These are phyloP conservation scores for Urtica urens DNA, from an alignment of 306 rosid genomes.

Conservation along the genomic window DNA sequence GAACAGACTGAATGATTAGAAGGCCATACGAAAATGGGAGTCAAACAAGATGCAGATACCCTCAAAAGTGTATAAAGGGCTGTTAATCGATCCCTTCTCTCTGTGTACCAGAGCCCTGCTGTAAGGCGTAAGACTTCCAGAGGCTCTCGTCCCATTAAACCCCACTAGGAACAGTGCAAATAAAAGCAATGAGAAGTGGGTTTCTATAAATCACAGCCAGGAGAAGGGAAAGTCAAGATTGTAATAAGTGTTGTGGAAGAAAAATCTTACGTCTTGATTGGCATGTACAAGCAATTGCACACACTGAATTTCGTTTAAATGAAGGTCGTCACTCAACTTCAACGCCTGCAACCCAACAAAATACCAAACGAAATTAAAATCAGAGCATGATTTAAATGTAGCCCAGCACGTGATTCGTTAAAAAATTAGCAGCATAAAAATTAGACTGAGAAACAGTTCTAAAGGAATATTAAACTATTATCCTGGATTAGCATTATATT, in stretches of 20 bases:
- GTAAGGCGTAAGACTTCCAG: conserved; percentile 70
- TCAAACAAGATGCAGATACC: conserved; percentile 33
- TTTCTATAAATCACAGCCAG: neutral
- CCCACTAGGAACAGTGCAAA: conserved; percentile 45
- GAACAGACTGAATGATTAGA: too few species aligned
- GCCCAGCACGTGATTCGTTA: neutral
- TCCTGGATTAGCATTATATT: neutral
- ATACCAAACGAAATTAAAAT: conserved; percentile 7
- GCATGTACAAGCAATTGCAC: conserved; percentile 73
- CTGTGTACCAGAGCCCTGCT: conserved; percentile 90
- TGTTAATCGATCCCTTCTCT: conserved; percentile 84
- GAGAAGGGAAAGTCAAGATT: neutral
- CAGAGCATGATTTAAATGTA: neutral
- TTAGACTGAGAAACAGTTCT: neutral
- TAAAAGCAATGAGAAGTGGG: neutral
- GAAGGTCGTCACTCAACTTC: conserved; percentile 86
- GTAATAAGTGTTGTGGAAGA: conserved; percentile 1
- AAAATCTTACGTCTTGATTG: conserved; percentile 69
- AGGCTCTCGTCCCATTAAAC: conserved; percentile 86
- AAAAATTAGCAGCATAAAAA: neutral
- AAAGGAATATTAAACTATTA: neutral
- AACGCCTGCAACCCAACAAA: conserved; percentile 47
- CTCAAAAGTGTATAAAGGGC: conserved; percentile 74
- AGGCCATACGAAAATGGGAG: conserved; percentile 8
- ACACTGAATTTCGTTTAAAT: conserved; percentile 82